phyloP scores from a whole-genome alignment of 2,329 filamentous ascomycete species.

The Knufia fluminis region DNA sequence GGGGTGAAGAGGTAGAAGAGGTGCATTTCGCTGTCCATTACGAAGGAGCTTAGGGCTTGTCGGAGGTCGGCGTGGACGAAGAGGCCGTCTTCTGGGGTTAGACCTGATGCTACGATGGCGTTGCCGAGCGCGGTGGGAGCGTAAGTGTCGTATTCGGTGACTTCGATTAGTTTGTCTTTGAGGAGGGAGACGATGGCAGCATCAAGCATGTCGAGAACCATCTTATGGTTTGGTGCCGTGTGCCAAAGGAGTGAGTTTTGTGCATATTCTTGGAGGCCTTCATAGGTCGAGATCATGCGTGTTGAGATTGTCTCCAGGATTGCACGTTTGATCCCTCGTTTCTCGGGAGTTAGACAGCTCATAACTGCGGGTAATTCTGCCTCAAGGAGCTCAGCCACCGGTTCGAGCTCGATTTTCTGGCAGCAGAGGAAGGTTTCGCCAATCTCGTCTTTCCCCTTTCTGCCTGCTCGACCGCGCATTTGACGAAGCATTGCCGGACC shows the following conservation, averaged over 20 bases:
- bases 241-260: constrained; percentile 57
- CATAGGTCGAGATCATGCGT: constrained; percentile 55
- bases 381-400: constrained; percentile 60
- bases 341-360: constrained; percentile 60
- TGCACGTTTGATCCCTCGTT: constrained; percentile 60
- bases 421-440: constrained; percentile 73
- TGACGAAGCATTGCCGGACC: constrained; percentile 71
- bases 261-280: constrained; percentile 60
- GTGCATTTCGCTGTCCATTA: constrained; percentile 74
- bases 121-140: constrained; percentile 56
- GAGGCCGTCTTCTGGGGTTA: constrained; percentile 65
- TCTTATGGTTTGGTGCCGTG: constrained; percentile 39
- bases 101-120: constrained; percentile 62
- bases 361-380: constrained; percentile 61
- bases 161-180: constrained; percentile 45
- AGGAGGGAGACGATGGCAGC: constrained; percentile 51
- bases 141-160: constrained; percentile 43
- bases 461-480: constrained; percentile 68
- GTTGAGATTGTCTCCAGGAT: constrained; percentile 63
- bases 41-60: constrained; percentile 60
- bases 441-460: constrained; percentile 68
- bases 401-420: constrained; percentile 57
- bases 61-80: constrained; percentile 63
- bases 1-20: constrained; percentile 70
- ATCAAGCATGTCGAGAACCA: constrained; percentile 47